Percentiles rank a stretch among this genome's conserved stretches.
These are phyloP conservation scores for Aspergillus costaricaensis DNA, from an alignment of 2,329 filamentous ascomycete species.

Conservation along the genomic window DNA sequence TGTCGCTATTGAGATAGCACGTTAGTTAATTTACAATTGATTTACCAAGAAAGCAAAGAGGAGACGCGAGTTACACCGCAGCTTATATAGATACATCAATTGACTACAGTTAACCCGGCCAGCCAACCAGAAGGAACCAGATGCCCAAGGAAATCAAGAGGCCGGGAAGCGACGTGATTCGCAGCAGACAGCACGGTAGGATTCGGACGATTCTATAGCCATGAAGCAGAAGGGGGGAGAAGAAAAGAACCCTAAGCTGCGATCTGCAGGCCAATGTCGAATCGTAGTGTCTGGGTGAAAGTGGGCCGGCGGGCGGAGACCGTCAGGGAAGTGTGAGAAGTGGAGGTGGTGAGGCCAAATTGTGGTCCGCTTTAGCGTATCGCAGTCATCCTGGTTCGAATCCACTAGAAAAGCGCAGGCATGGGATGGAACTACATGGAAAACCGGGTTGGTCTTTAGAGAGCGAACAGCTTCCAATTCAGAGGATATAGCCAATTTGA, in stretches of 20 bases:
- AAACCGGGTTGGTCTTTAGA: background rate
- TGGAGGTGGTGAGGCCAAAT: background rate
- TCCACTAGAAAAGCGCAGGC: background rate
- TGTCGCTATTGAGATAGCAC: background rate
- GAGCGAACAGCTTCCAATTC: no score
- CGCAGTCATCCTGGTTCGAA: background rate
- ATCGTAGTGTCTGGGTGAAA: slow-evolving; percentile 1
- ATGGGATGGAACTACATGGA: background rate
- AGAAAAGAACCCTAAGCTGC: slow-evolving; percentile 13
- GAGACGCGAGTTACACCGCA: background rate
- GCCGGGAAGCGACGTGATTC: slow-evolving; percentile 15
- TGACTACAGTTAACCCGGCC: background rate
- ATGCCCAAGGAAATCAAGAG: slow-evolving; percentile 6
- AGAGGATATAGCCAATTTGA: background rate
- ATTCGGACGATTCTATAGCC: slow-evolving; percentile 6
- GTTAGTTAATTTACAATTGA: background rate
- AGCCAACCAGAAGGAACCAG: slow-evolving; percentile 9
- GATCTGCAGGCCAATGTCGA: slow-evolving; percentile 13
- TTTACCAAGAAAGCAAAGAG: background rate
- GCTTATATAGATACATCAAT: slow-evolving; percentile 13
- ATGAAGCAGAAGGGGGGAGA: slow-evolving; percentile 13
- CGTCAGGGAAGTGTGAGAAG: background rate
- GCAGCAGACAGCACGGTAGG: background rate
- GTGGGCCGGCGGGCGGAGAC: slow-evolving; percentile 17
- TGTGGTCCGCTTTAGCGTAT: no score